Base-by-base conservation (phyloP, 805 yeast species). In the Candida pseudoglaebosa region DNA sequence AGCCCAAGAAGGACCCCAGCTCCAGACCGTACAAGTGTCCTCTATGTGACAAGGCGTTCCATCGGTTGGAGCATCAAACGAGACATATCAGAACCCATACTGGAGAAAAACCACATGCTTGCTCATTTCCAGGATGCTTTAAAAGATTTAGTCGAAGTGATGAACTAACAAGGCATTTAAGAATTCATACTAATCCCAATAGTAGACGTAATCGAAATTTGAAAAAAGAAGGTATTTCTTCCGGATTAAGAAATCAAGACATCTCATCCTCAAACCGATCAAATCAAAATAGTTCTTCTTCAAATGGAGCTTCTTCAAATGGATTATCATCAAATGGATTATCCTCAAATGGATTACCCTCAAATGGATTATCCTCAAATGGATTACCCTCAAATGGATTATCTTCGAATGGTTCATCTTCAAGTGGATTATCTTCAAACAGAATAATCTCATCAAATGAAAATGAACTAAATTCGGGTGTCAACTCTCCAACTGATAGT, bases 21-120 rank as follows among this genome's bases (percentile, higher is more conserved):
- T 67, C 61, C 24, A 65, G 95, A 46, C 96, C 96, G 2, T 89
- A 84, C 69, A 79, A 80, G 51, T 88, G 96, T 54, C 82, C 90
- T 15, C 70, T 84, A 51, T 88, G 96, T 61, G 80, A 78, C 36
- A 85, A 87, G 64, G 87, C 95, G 7, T 88, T 88, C 58, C 91
- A 86, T 59, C 73, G 96, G 44, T 67, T 88, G 34, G 96, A 88
- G 59, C 96, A 88, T 59, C 95, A 86, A 56, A 88, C 95, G 9
- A 74, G 96, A 48, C 96, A 88, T 58, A 83, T 89, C 49, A 71
- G 96, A 41, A 88, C 95, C 7, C 96, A 88, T 63, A 88, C 96
- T 0, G 96, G 96, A 35, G 95, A 88, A 58, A 85, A 87, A 57
- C 95, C 96, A 2, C 93, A 85, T 56, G 80, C 78, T 36, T 88